These are phyloP conservation scores for Colletotrichum brevisporum DNA, from an alignment of 2,329 filamentous ascomycete genomes.

Conservation along the genomic window DNA sequence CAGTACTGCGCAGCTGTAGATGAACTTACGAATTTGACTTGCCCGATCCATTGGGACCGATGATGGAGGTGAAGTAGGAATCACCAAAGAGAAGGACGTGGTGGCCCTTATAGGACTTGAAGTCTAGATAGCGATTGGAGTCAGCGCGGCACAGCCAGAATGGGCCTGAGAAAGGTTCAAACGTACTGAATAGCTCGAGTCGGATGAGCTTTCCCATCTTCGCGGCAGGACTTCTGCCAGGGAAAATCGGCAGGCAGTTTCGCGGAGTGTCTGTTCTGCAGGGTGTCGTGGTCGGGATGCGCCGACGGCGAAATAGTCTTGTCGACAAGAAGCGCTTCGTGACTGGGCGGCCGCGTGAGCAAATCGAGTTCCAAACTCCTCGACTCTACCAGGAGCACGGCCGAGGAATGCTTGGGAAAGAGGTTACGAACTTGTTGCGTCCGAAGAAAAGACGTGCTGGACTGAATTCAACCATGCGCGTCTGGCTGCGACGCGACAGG, in stretches of 20 bases:
- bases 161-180: slow-evolving; percentile 4
- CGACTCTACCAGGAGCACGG: slow-evolving; percentile 29
- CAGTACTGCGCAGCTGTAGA: slow-evolving; percentile 11
- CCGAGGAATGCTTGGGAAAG: too few species aligned
- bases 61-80: slow-evolving; percentile 99
- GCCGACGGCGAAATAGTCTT: slow-evolving; percentile 21
- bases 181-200: slow-evolving; percentile 91
- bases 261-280: background rate
- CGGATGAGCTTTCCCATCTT: slow-evolving; percentile 96
- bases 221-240: slow-evolving; percentile 45
- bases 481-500: too few species aligned
- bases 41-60: slow-evolving; percentile 98
- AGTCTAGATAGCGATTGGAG: slow-evolving; percentile 71
- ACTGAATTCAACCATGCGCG: slow-evolving; percentile 4
- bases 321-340: slow-evolving; percentile 6
- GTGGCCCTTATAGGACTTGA: slow-evolving; percentile 99
- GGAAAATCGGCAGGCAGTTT: slow-evolving; percentile 16
- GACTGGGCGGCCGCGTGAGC: background rate
- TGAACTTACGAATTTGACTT: slow-evolving; percentile 92
- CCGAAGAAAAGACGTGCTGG: slow-evolving; percentile 17
- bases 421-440: too few species aligned
- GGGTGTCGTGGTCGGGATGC: slow-evolving; percentile 5
- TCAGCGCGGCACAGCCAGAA: slow-evolving; percentile 18
- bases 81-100: slow-evolving; percentile 95
- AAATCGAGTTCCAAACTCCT: slow-evolving; percentile 8